Percentiles rank a stretch among this genome's conserved stretches.
phyloP scores from a whole-genome alignment of 495 filamentous ascomycete species.

The Penicillium roqueforti region DNA sequence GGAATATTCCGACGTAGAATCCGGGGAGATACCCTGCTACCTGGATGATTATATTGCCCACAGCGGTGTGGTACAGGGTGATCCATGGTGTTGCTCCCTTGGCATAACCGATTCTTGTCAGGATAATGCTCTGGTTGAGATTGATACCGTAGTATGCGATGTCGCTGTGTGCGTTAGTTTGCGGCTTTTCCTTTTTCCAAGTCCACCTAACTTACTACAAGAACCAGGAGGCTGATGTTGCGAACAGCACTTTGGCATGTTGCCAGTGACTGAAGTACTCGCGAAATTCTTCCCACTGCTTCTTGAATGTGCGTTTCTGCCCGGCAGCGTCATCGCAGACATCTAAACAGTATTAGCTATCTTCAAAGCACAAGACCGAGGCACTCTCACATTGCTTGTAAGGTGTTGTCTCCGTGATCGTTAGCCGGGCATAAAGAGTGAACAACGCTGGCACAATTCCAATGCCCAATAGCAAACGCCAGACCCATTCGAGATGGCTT shows the following conservation, averaged over 20 bases:
- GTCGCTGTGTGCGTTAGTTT: conserved; percentile 16
- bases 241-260: conserved; percentile 21
- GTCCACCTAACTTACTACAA: conserved; percentile 14
- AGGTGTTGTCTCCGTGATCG: conserved; percentile 12
- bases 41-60: conserved; percentile 35
- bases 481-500: conserved; percentile 16
- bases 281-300: conserved; percentile 22
- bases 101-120: conserved; percentile 29
- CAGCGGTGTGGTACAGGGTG: conserved; percentile 28
- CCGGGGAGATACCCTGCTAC: conserved; percentile 34
- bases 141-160: conserved; percentile 40
- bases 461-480: conserved; percentile 18
- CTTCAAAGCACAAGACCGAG: background rate
- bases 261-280: conserved; percentile 19
- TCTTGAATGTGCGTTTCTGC: conserved; percentile 12
- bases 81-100: conserved; percentile 29
- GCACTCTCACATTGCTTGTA: conserved; percentile 14
- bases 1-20: conserved; percentile 34
- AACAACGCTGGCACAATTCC: conserved; percentile 15
- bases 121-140: conserved; percentile 36
- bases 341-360: conserved; percentile 4
- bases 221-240: conserved; percentile 23
- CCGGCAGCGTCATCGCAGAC: conserved; percentile 12
- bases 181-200: background rate
- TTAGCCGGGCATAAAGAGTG: conserved; percentile 18